phyloP scores from a whole-genome alignment of 139 green algal genomes.

The Chlamydomonas eustigma region DNA sequence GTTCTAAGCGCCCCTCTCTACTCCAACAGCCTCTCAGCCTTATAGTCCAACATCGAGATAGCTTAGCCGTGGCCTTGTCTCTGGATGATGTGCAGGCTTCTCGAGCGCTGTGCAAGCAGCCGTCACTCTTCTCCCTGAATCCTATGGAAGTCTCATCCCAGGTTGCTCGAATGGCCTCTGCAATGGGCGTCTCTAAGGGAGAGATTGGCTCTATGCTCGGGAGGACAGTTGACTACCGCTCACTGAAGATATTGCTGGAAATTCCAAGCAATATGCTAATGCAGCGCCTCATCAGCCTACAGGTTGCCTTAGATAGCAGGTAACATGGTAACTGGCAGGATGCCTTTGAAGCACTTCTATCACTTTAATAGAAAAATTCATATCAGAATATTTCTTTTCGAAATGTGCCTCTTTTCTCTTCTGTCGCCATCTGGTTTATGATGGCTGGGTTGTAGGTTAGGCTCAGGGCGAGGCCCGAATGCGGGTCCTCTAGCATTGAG shows the following conservation, averaged over 20 bases:
- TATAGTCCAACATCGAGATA: background rate
- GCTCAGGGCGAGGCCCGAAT: too few species aligned
- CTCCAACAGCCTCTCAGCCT: background rate
- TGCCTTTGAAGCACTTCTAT: too few species aligned
- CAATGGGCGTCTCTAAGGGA: background rate
- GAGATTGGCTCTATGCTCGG: background rate
- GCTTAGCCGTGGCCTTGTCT: background rate
- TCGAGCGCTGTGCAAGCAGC: background rate
- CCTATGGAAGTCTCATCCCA: background rate
- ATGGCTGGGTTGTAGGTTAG: too few species aligned
- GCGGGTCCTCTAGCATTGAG: too few species aligned
- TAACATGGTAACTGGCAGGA: too few species aligned
- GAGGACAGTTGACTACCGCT: background rate
- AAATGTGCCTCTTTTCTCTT: too few species aligned
- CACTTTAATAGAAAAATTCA: too few species aligned
- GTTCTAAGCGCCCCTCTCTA: background rate
- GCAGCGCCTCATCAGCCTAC: background rate
- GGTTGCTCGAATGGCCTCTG: background rate
- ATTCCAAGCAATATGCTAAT: background rate
- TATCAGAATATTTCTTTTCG: too few species aligned
- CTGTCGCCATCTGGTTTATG: too few species aligned
- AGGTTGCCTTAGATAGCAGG: background rate
- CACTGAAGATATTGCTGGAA: background rate
- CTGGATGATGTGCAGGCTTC: background rate
- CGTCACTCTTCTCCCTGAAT: background rate